Percentiles rank a stretch among this genome's conserved stretches.
phyloP scores from a whole-genome alignment of 2,329 filamentous ascomycete genomes.

The Fusarium setosum region DNA sequence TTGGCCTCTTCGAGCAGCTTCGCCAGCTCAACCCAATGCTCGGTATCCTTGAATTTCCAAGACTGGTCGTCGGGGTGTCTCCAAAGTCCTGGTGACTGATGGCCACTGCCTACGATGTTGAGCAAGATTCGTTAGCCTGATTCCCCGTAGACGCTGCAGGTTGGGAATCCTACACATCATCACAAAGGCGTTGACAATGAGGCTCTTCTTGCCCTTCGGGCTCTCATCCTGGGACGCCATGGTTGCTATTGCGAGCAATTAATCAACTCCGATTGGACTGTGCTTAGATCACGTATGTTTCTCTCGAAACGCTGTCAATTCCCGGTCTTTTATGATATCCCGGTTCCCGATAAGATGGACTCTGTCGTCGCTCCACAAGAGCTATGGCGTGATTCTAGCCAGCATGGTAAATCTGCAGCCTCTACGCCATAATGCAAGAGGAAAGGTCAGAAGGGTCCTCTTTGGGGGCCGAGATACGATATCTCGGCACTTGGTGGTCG shows the following conservation, averaged over 20 bases:
- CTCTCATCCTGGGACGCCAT: constrained; percentile 31
- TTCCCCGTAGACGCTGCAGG: background rate
- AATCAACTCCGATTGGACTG: constrained; percentile 1
- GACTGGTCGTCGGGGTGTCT: constrained; percentile 73
- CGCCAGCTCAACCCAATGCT: constrained; percentile 71
- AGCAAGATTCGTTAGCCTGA: constrained; percentile 15
- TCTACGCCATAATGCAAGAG: constrained; percentile 6
- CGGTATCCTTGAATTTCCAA: constrained; percentile 67
- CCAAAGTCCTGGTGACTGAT: constrained; percentile 63
- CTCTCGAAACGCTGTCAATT: constrained; percentile 1
- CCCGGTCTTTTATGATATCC: constrained; percentile 15
- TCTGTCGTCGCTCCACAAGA: background rate
- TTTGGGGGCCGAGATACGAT: background rate
- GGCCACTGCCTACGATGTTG: constrained; percentile 50
- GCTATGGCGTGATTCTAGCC: constrained; percentile 38
- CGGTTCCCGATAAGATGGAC: constrained; percentile 8
- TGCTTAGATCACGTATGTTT: background rate
- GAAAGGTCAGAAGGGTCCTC: constrained; percentile 1
- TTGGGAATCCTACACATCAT: constrained; percentile 47
- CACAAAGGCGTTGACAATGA: constrained; percentile 58
- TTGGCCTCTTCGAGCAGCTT: constrained; percentile 70
- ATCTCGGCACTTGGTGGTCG: constrained; percentile 11
- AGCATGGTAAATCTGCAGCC: constrained; percentile 22
- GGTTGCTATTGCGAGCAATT: background rate
- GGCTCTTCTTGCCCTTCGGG: constrained; percentile 48